Conservation (phyloP, 169 alveolate genomes). For the Babesia bigemina region DNA sequence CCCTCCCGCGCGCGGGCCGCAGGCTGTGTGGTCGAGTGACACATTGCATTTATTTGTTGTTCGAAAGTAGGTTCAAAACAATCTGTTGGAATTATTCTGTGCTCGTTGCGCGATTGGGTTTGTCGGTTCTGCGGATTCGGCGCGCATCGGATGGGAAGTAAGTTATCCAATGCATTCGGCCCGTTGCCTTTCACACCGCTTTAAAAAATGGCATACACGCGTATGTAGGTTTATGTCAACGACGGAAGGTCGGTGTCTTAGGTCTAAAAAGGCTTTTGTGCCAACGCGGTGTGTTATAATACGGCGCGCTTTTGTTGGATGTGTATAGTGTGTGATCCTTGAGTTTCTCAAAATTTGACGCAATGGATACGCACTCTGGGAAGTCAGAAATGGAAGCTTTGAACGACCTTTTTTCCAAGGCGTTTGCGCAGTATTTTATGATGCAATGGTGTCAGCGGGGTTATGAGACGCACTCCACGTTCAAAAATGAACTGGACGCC, state of each 20-base stretch:
- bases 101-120: too few relatives aligned
- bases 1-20: too few relatives aligned
- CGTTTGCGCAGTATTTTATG: conserved; percentile 64
- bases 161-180: too few relatives aligned
- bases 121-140: too few relatives aligned
- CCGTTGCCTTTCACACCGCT: too few relatives aligned
- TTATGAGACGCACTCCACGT: conserved; percentile 17
- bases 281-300: not conserved
- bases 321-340: not conserved
- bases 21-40: too few relatives aligned
- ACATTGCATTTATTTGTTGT: too few relatives aligned
- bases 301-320: not conserved
- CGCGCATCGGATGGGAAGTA: too few relatives aligned
- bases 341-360: not conserved
- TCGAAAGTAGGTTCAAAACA: too few relatives aligned
- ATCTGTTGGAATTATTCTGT: too few relatives aligned
- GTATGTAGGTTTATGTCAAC: not conserved
- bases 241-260: not conserved
- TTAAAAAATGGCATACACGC: not conserved
- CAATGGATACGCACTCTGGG: not conserved
- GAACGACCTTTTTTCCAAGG: conserved; percentile 35
- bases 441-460: conserved; percentile 41
- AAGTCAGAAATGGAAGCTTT: conserved; percentile 36
- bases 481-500: conserved; percentile 22
- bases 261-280: not conserved